Evolutionary conservation across 2,329 filamentous ascomycete species (phyloP).

Genomic region (Arthrobotrys sinensis): DNA sequence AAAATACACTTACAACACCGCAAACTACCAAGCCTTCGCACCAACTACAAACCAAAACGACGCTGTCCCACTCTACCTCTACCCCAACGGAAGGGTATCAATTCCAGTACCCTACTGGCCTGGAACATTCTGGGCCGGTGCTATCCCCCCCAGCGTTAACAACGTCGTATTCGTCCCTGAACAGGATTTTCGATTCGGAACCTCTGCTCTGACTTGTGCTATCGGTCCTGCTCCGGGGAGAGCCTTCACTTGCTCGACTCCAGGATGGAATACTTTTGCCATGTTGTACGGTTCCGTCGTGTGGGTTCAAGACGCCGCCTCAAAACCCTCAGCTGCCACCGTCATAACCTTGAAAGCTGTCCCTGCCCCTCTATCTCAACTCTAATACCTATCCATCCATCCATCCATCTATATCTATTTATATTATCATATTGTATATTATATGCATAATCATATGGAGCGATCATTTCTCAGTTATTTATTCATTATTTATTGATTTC

Average conservation of each 20-base stretch:
- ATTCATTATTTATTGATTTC: too few species aligned
- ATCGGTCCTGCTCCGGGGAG: not conserved
- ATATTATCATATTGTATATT: too few species aligned
- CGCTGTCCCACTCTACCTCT: conserved; percentile 10
- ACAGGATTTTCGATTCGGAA: conserved; percentile 6
- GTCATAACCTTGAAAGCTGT: conserved; percentile 25
- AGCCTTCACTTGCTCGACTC: conserved; percentile 2
- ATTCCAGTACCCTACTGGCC: conserved; percentile 14
- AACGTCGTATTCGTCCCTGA: conserved; percentile 8
- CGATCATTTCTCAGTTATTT: too few species aligned
- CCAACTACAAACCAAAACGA: conserved; percentile 1
- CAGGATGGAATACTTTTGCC: conserved; percentile 29
- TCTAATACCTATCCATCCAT: not conserved
- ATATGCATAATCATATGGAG: too few species aligned
- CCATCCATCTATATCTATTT: not conserved
- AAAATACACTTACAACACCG: not conserved
- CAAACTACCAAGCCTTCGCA: not conserved
- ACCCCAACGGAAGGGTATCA: conserved; percentile 14
- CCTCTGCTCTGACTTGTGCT: not conserved
- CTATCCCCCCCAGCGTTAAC: not conserved
- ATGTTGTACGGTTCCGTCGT: conserved; percentile 3
- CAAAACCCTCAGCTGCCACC: not conserved
- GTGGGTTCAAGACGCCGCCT: not conserved
- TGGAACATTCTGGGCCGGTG: conserved; percentile 10
- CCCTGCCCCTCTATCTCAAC: not conserved